Evolutionary conservation across 2,329 filamentous ascomycete genomes (phyloP).

Genomic region (Neobulgaria alba): DNA sequence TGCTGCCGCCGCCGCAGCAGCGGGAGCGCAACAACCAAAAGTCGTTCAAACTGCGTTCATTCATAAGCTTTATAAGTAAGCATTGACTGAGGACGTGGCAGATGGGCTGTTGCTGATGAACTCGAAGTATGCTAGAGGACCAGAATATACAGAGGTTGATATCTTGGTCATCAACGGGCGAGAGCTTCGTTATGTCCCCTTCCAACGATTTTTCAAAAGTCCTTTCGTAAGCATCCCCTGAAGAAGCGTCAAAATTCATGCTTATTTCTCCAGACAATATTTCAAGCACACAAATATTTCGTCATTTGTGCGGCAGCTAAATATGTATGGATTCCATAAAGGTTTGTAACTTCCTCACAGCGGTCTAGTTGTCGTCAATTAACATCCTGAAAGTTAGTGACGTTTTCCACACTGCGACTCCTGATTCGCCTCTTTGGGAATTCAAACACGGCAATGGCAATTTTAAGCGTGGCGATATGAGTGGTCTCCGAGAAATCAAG

Average conservation of each 20-base stretch:
- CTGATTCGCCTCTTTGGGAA: conserved; percentile 93
- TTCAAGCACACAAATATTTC: conserved; percentile 99
- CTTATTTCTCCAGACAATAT: conserved; percentile 61
- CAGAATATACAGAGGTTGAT: conserved; percentile 88
- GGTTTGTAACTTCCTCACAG: conserved; percentile 42
- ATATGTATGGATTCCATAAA: conserved; percentile 71
- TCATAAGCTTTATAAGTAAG: conserved; percentile 96
- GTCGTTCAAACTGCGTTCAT: conserved; percentile 98
- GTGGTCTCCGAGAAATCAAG: conserved; percentile 90
- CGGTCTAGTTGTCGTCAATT: conserved; percentile 9
- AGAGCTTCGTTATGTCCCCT: conserved; percentile 98
- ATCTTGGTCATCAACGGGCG: conserved; percentile 86
- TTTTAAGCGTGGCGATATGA: conserved; percentile 90
- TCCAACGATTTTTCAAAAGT: conserved; percentile 98
- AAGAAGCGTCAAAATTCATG: conserved; percentile 3
- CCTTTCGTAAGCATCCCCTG: conserved; percentile 64
- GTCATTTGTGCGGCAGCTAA: conserved; percentile 68
- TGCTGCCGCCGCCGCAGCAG: conserved; percentile 46
- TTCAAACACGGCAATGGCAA: conserved; percentile 97
- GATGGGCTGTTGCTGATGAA: conserved; percentile 8
- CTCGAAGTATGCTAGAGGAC: conserved; percentile 85
- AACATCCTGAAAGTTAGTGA: conserved; percentile 67
- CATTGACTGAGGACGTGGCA: conserved; percentile 13
- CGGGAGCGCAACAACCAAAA: conserved; percentile 85
- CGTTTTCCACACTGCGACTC: conserved; percentile 90